Percentiles rank a stretch among this genome's conserved stretches.
Evolutionary conservation across 257 asterid species (phyloP).

Genomic region (Ocimum tenuiflorum): DNA sequence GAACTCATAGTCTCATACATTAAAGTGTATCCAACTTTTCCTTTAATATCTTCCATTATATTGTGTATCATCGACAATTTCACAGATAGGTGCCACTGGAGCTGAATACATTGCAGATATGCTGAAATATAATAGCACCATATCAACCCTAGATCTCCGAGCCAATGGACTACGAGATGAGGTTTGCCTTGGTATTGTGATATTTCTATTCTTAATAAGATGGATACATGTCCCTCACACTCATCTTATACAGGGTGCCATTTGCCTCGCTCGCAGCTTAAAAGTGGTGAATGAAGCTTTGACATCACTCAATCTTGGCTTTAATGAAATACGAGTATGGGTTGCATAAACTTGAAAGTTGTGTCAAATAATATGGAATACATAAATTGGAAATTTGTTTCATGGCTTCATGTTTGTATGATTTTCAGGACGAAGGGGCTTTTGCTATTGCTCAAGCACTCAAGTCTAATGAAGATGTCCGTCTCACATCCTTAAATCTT

Average conservation of each 20-base stretch:
- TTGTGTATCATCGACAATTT: constrained; percentile 1
- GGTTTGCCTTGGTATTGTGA: constrained; percentile 31
- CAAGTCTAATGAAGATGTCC: constrained; percentile 83
- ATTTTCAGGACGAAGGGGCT: constrained; percentile 81
- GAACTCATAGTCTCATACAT: neutral
- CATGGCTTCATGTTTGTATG: neutral
- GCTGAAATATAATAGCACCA: constrained; percentile 75
- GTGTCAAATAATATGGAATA: too few species aligned
- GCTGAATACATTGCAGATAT: constrained; percentile 82
- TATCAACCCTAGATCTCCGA: constrained; percentile 73
- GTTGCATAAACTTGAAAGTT: neutral
- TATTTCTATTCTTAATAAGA: neutral
- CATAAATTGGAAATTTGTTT: neutral
- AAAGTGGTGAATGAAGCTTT: constrained; percentile 84
- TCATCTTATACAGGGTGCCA: constrained; percentile 57
- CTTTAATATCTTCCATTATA: constrained; percentile 14
- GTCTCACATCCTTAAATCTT: constrained; percentile 66
- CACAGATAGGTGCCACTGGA: constrained; percentile 80
- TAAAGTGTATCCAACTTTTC: neutral
- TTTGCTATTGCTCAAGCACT: constrained; percentile 92
- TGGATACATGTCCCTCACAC: neutral
- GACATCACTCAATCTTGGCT: constrained; percentile 79
- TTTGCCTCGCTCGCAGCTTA: constrained; percentile 84
- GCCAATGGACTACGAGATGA: constrained; percentile 95
- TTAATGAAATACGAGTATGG: constrained; percentile 86